Conservation (phyloP, 495 filamentous ascomycete genomes). For the Penicillium salamii region DNA sequence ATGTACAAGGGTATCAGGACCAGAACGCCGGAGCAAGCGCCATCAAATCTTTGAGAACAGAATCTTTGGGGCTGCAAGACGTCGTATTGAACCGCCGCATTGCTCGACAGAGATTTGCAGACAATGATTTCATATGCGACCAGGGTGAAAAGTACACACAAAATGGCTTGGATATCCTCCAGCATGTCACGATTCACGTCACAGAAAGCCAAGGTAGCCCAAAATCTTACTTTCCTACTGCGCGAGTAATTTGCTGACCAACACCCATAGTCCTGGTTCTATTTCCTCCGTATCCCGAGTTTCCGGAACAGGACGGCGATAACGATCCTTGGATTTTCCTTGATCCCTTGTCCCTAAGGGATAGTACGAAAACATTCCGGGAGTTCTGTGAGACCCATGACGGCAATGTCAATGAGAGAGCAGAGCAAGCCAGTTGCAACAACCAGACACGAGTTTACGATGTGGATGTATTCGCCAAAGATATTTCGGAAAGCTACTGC, state of each 20-base stretch:
- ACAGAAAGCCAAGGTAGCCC: too few relatives aligned
- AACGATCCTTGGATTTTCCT: background rate
- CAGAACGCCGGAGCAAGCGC: background rate
- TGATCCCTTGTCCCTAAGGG: background rate
- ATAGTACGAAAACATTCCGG: background rate
- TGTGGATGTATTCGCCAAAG: background rate
- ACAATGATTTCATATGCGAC: background rate
- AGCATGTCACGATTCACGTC: background rate
- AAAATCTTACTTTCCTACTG: background rate
- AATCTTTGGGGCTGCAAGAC: background rate
- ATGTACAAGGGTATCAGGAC: background rate
- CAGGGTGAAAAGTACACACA: background rate
- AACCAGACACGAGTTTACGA: background rate
- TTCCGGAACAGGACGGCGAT: background rate
- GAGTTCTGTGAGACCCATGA: background rate
- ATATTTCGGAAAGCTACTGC: background rate
- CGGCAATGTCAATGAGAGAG: background rate
- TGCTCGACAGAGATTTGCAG: background rate
- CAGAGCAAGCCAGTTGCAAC: background rate
- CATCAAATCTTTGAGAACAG: too few relatives aligned
- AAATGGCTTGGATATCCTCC: background rate
- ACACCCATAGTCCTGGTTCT: background rate
- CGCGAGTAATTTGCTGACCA: background rate
- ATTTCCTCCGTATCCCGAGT: background rate
- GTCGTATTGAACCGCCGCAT: background rate